Percentiles rank a stretch among this genome's conserved stretches.
phyloP scores from a whole-genome alignment of 2,329 filamentous ascomycete genomes.

The Atkinsonella hypoxylon region DNA sequence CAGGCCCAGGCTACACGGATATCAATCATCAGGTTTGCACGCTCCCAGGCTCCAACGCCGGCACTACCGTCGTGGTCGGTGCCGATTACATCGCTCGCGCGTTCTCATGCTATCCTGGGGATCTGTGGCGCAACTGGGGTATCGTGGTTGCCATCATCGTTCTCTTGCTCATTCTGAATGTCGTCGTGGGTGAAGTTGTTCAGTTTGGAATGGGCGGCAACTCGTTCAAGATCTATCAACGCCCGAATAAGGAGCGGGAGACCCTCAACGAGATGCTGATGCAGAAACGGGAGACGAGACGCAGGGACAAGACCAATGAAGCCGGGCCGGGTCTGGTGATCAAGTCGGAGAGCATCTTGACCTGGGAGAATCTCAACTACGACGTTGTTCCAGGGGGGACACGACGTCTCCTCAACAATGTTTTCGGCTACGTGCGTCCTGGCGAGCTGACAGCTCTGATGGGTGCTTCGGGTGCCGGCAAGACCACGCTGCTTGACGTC shows the following conservation, averaged over 20 bases:
- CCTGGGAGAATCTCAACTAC: conserved; percentile 80
- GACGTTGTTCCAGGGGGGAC: conserved; percentile 48
- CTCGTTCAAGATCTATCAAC: conserved; percentile 63
- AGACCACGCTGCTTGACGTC: conserved; percentile 75
- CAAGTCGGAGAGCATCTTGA: conserved; percentile 56
- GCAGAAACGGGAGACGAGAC: conserved; percentile 45
- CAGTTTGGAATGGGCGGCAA: conserved; percentile 73
- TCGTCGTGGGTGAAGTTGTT: conserved; percentile 66
- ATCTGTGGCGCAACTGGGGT: conserved; percentile 76
- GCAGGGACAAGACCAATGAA: conserved; percentile 32
- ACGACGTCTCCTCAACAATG: conserved; percentile 40
- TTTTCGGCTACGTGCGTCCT: conserved; percentile 61
- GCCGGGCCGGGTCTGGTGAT: conserved; percentile 41
- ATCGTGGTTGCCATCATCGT: conserved; percentile 68
- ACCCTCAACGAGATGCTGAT: conserved; percentile 51
- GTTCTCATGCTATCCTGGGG: conserved; percentile 52
- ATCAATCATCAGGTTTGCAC: conserved; percentile 73
- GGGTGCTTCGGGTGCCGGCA: conserved; percentile 77
- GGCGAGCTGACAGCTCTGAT: conserved; percentile 70
- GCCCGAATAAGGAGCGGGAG: conserved; percentile 55
- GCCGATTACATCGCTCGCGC: conserved; percentile 54
- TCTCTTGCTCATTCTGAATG: conserved; percentile 64
- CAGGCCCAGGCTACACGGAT: conserved; percentile 56
- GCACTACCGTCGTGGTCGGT: conserved; percentile 52
- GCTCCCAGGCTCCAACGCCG: conserved; percentile 56